phyloP scores from a whole-genome alignment of 176 grass and related monocot genomes.

The Melocanna baccifera region DNA sequence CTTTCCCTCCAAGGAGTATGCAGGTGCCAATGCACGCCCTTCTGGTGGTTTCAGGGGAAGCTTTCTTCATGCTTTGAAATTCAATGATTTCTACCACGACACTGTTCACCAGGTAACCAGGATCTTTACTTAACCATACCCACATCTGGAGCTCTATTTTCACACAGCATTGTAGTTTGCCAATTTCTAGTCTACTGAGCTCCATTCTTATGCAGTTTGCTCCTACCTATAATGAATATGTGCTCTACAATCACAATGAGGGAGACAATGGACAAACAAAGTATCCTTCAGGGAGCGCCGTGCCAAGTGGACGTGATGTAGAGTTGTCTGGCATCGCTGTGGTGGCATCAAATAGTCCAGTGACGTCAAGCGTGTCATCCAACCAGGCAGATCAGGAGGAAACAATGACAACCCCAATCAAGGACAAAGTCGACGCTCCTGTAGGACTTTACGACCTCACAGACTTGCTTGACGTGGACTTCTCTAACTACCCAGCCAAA shows the following conservation, averaged over 20 bases:
- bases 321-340: slow-evolving; percentile 53
- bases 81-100: slow-evolving; percentile 98
- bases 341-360: slow-evolving; percentile 37
- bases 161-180: not conserved
- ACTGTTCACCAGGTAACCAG: slow-evolving; percentile 93
- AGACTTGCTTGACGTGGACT: slow-evolving; percentile 56
- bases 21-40: slow-evolving; percentile 68
- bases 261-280: slow-evolving; percentile 61
- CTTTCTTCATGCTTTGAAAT: slow-evolving; percentile 84
- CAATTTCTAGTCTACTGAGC: not conserved
- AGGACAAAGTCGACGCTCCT: slow-evolving; percentile 56
- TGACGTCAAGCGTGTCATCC: slow-evolving; percentile 26
- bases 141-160: not conserved
- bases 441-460: slow-evolving; percentile 76
- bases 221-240: slow-evolving; percentile 96
- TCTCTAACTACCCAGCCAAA: slow-evolving; percentile 69
- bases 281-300: slow-evolving; percentile 55
- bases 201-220: slow-evolving; percentile 62
- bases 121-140: not conserved
- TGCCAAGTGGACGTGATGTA: slow-evolving; percentile 60
- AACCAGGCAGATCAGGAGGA: slow-evolving; percentile 66
- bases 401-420: slow-evolving; percentile 85
- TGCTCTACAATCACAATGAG: slow-evolving; percentile 83
- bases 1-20: slow-evolving; percentile 96
- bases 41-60: slow-evolving; percentile 72